Base-by-base conservation (phyloP, 129 eudicot species). In the Calendula officinalis region DNA sequence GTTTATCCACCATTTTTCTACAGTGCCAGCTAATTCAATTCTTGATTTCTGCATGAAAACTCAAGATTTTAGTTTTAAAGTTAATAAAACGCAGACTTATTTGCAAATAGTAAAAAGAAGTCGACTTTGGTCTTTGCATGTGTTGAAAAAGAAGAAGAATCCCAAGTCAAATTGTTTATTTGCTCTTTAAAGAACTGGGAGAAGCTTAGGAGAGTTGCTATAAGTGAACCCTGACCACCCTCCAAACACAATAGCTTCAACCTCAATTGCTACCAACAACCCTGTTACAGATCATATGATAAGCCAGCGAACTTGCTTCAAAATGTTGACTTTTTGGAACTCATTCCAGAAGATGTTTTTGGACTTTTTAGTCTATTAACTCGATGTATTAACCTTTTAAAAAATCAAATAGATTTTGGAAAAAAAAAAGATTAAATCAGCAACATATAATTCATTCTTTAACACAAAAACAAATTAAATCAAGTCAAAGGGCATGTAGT, bases 171-270 rank as follows among this genome's bases (percentile, higher is more conserved):
- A 63, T 39, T 75, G 64, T 78, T 81, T 74, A 74, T 58, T 75
- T 86, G 97, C 80, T 90, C 97, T 22, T 22, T 22, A 22, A 22
- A 22, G 30, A 22, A 22, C 77, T 86, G 85, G 33, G 97, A 84
- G 81, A 90, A 90, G 65, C 95, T 39, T 42, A 86, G 71, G 43
- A 90, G 83, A 30, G 92, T 84, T 34, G 95, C 95, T 39, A 86
- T 81, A 16, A 86, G 65, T 37, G 97, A 75, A 72, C 7, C 92
- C 87, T 3, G 83, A 66, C 87, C 83, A 84, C 60, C 89, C 92
- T 60, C 87, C 95, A 61, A 75, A 73, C 41, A 39, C 45, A 5
- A 82, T 73, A 5, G 91, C 95, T 40, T 84, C 14, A 77, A 69
- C 88, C 73, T 90, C 95, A 62, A 86, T 86, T 43, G 74, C 71